A percentile compares a stretch with the other conserved stretches of the same genome.
Evolutionary conservation across 164 flowering plant species (phyloP).

Genomic region (Pachysandra terminalis): DNA sequence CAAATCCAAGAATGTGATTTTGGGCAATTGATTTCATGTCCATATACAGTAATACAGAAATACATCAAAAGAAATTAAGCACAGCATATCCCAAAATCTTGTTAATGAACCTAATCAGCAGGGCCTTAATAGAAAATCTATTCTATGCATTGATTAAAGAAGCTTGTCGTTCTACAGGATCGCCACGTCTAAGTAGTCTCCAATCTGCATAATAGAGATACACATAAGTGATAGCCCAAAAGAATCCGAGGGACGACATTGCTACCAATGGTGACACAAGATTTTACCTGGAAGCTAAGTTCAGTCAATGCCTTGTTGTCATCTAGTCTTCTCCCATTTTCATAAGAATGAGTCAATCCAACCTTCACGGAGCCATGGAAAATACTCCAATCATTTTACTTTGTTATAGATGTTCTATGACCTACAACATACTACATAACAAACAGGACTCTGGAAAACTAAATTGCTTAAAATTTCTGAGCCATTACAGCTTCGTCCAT

Average conservation of each 20-base stretch:
- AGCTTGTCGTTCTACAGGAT: slow-evolving; percentile 41
- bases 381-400: not conserved
- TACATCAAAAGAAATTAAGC: no score
- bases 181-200: slow-evolving; percentile 97
- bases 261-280: no score
- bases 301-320: slow-evolving; percentile 70
- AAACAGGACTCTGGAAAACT: not conserved
- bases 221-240: not conserved
- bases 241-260: not conserved
- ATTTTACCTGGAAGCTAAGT: slow-evolving; percentile 78
- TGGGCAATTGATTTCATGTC: no score
- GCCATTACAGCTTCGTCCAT: not conserved
- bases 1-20: no score
- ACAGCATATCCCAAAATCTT: not conserved
- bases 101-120: not conserved
- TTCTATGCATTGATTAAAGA: not conserved
- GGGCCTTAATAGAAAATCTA: not conserved
- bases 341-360: slow-evolving; percentile 69
- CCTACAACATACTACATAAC: no score
- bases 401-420: not conserved
- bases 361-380: slow-evolving; percentile 43
- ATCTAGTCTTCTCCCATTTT: slow-evolving; percentile 58
- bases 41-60: no score
- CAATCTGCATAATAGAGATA: slow-evolving; percentile 54
- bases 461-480: not conserved